Base-by-base conservation (phyloP, 306 rosid species). In the Chamaecrista fasciculata region DNA sequence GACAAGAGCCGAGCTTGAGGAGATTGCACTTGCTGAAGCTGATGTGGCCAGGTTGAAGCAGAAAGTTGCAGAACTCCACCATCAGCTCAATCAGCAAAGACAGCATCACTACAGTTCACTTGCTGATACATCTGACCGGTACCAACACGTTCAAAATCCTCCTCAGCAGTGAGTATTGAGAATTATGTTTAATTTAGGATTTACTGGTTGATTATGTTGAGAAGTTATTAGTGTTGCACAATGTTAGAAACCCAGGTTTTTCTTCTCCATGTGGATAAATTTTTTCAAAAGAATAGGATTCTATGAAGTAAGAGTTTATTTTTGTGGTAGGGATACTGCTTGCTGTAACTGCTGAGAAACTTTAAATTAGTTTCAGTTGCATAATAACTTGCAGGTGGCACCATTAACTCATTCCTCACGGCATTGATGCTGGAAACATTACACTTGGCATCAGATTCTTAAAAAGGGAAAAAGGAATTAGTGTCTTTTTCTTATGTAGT, bases 11-110 rank as follows among this genome's bases (percentile, higher is more conserved):
- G 99, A 95, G 73, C 95, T 95, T 49, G 99, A 95, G 86, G 99
- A 95, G 83, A 95, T 95, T 75, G 99, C 97, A 36, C 95, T 95
- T 76, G 99, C 99, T 44, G 99, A 95, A 84, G 99, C 99, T 34
- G 99, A 95, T 60, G 99, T 95, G 69, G 97, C 96, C 62, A 83
- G 97, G 81, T 83, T 91, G 87, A 91, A 95, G 85, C 99, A 91
- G 87, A 95, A 95, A 79, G 99, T 95, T 87, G 92, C 95, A 0
- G 99, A 95, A 79, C 97, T 95, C 67, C 99, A 95, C 76, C 91
- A 91, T 74, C 99, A 95, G 81, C 95, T 95, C 66, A 95, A 89
- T 81, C 97, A 91, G 80, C 99, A 95, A 76, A 79, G 97, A 6
- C 97, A 89, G 71, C 86, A 89, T 76, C 97, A 95, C 85, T 91